Conservation (phyloP, 2,329 filamentous ascomycete species). For the Rachicladosporium sp. region DNA sequence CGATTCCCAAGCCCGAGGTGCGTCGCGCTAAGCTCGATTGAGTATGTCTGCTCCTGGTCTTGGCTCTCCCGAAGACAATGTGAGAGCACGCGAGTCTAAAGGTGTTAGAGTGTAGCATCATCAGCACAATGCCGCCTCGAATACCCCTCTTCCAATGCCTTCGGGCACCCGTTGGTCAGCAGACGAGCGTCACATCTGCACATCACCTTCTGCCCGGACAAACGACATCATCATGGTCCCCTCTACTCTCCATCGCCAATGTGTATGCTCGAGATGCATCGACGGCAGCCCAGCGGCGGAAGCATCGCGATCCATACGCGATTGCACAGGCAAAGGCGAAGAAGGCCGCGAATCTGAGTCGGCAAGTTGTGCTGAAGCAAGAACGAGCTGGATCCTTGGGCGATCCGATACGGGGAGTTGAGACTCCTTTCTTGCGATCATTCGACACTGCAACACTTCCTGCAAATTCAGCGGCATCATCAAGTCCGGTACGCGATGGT, state of each 20-base stretch:
- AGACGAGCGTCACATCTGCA: neutral
- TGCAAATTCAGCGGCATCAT: conserved; percentile 16
- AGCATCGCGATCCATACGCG: conserved; percentile 68
- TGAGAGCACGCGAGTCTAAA: too few species aligned
- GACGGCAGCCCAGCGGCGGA: conserved; percentile 45
- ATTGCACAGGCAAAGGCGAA: conserved; percentile 70
- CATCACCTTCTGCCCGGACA: neutral
- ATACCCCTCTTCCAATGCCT: conserved; percentile 33
- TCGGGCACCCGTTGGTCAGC: conserved; percentile 26
- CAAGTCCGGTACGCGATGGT: conserved; percentile 9
- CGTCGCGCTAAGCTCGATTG: neutral
- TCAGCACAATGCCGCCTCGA: conserved; percentile 33
- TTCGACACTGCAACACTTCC: conserved; percentile 49
- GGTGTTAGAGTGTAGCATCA: neutral
- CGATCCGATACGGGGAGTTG: conserved; percentile 64
- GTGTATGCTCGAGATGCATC: conserved; percentile 40
- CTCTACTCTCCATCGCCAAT: neutral
- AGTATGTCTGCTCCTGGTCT: neutral
- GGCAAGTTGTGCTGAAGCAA: conserved; percentile 56
- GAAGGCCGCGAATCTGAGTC: conserved; percentile 69
- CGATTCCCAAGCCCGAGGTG: conserved; percentile 4
- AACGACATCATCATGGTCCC: too few species aligned
- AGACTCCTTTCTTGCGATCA: conserved; percentile 73
- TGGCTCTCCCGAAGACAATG: too few species aligned
- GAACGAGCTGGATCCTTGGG: conserved; percentile 55